phyloP scores from a whole-genome alignment of 1,284 basidiomycete species.

The Boletus subluridellus region DNA sequence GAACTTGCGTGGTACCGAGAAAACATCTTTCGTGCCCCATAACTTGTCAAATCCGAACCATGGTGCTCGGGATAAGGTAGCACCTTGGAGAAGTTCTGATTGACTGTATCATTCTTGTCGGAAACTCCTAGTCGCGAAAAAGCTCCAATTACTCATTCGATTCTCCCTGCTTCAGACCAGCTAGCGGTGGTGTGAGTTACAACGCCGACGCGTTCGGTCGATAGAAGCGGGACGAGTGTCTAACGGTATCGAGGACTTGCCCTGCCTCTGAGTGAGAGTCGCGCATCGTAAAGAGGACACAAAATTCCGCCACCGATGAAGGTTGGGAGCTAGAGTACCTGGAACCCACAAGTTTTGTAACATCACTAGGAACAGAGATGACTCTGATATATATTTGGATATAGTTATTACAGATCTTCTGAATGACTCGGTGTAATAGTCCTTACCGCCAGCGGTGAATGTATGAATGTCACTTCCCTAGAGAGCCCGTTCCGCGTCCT shows the following conservation, averaged over 20 bases:
- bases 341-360: neutral
- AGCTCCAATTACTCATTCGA: neutral
- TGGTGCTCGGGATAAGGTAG: neutral
- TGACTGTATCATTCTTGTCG: neutral
- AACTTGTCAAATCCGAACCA: too few relatives aligned
- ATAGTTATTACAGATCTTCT: neutral
- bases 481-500: slow-evolving; percentile 27
- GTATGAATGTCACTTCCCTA: neutral
- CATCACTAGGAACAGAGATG: neutral
- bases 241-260: neutral
- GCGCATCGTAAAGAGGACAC: neutral
- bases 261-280: neutral
- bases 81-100: neutral
- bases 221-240: neutral
- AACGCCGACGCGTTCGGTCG: neutral
- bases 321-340: neutral
- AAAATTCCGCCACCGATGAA: neutral
- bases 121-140: neutral
- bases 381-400: neutral
- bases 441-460: slow-evolving; percentile 8
- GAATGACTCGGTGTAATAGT: neutral
- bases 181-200: too few relatives aligned
- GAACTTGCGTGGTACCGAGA: slow-evolving; percentile 1
- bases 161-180: neutral
- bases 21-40: neutral